These are phyloP conservation scores for Quercus agrifolia DNA, from an alignment of 306 rosid genomes.

Conservation along the genomic window DNA sequence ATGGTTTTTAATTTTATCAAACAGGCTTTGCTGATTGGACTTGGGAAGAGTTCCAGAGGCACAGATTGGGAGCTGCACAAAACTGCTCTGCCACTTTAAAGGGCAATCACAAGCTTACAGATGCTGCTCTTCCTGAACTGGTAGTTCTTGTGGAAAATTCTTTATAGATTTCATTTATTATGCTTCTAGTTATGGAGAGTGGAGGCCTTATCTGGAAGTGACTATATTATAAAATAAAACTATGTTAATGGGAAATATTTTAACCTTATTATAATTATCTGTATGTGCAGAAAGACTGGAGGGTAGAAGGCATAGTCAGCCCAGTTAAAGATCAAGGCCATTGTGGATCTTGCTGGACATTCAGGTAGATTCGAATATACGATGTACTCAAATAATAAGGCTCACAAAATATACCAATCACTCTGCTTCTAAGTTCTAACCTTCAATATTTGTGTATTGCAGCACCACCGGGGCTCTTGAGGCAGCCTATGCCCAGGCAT, in stretches of 20 bases:
- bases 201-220: too few relatives aligned
- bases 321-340: constrained; percentile 79
- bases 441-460: constrained; percentile 23
- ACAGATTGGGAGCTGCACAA: constrained; percentile 87
- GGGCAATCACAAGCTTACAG: constrained; percentile 63
- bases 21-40: constrained; percentile 90
- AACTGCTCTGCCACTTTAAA: constrained; percentile 88
- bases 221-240: neutral
- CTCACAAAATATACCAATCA: neutral
- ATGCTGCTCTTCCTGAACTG: constrained; percentile 54
- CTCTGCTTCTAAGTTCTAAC: constrained; percentile 24
- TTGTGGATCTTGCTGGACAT: constrained; percentile 74
- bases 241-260: neutral
- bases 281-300: constrained; percentile 87
- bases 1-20: neutral
- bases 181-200: too few relatives aligned
- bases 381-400: neutral
- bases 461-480: constrained; percentile 96
- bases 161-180: neutral
- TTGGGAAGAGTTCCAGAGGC: constrained; percentile 79
- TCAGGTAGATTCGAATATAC: constrained; percentile 32
- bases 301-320: constrained; percentile 69
- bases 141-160: constrained; percentile 19
- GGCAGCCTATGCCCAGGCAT: constrained; percentile 81
- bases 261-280: neutral